Evolutionary conservation across 768 basidiomycete species (phyloP).

Genomic region (Amanita rubescens): DNA sequence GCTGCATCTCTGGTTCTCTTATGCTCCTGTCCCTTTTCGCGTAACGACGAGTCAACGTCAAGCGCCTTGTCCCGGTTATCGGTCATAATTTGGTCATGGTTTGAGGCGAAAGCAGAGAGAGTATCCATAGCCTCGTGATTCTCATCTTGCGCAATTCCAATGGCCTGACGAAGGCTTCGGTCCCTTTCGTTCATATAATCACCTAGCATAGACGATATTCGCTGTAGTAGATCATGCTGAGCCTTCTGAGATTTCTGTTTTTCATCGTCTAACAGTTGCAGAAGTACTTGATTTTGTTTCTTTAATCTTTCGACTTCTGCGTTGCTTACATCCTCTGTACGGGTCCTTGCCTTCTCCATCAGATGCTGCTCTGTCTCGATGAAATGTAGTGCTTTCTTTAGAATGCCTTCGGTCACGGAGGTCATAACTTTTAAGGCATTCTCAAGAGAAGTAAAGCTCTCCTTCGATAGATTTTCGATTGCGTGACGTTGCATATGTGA

Average conservation of each 20-base stretch:
- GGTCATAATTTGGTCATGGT: constrained; percentile 41
- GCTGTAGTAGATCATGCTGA: constrained; percentile 67
- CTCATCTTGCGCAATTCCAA: constrained; percentile 43
- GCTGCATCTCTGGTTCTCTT: constrained; percentile 51
- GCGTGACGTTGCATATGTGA: constrained; percentile 42
- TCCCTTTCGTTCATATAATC: constrained; percentile 68
- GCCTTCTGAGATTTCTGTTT: constrained; percentile 57
- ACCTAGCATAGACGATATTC: constrained; percentile 63
- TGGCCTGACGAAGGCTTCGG: constrained; percentile 49
- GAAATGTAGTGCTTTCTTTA: constrained; percentile 51
- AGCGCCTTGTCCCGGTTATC: constrained; percentile 33
- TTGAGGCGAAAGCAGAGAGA: constrained; percentile 38
- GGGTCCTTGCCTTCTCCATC: constrained; percentile 38
- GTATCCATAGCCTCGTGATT: constrained; percentile 50
- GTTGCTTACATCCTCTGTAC: constrained; percentile 34
- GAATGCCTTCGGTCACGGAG: constrained; percentile 50
- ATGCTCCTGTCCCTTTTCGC: constrained; percentile 40
- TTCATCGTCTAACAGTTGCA: constrained; percentile 57
- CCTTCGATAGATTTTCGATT: constrained; percentile 34
- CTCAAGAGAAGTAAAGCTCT: constrained; percentile 46
- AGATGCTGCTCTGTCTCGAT: constrained; percentile 47
- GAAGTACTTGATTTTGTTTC: constrained; percentile 64
- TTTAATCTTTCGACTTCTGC: constrained; percentile 18
- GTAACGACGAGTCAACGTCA: constrained; percentile 32
- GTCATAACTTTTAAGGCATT: constrained; percentile 51